Conservation (phyloP, 148 eudicot genomes). For the Silene latifolia region DNA sequence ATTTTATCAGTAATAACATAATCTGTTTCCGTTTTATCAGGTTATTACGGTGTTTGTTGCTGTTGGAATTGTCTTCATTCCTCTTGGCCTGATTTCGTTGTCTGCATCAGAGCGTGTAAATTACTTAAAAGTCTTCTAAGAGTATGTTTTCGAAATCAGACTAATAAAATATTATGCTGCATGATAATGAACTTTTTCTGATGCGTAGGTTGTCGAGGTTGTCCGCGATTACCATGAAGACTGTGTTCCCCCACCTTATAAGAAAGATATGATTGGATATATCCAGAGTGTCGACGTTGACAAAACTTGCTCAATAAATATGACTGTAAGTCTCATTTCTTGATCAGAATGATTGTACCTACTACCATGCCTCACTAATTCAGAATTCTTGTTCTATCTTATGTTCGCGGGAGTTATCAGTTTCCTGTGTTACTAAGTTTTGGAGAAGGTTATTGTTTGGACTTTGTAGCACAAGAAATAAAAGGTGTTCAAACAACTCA, state of each 20-base stretch:
- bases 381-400: neutral
- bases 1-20: neutral
- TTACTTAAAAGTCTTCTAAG: conserved; percentile 8
- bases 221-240: conserved; percentile 57
- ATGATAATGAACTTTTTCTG: conserved; percentile 12
- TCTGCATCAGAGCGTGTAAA: conserved; percentile 67
- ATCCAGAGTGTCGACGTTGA: conserved; percentile 47
- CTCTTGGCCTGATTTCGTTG: conserved; percentile 63
- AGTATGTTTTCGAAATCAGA: conserved; percentile 7
- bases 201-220: conserved; percentile 72
- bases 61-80: conserved; percentile 65
- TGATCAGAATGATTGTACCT: neutral
- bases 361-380: neutral
- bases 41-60: conserved; percentile 50
- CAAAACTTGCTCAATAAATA: conserved; percentile 59
- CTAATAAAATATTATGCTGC: conserved; percentile 1
- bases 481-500: too few species aligned
- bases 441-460: conserved; percentile 6
- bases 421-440: neutral
- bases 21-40: conserved; percentile 30
- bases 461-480: neutral
- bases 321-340: conserved; percentile 46
- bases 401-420: neutral
- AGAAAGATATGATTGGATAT: conserved; percentile 31
- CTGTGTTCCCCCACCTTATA: conserved; percentile 45